A percentile compares a stretch with the other conserved stretches of the same genome.
phyloP scores from a whole-genome alignment of 1,139 yeast genomes.

The Geotrichum restrictum region DNA sequence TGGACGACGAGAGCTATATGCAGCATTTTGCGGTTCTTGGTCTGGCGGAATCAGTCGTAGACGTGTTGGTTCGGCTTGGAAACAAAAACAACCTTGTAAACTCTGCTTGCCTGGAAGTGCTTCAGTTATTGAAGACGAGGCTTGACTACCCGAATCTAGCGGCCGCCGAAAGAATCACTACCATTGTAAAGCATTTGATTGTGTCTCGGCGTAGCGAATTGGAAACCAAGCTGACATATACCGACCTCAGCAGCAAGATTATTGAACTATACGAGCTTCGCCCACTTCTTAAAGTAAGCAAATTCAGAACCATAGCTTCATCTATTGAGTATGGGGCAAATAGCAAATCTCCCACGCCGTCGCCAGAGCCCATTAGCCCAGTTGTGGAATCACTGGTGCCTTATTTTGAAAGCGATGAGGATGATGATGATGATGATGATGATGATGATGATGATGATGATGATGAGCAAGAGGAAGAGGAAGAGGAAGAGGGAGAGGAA shows the following conservation, averaged over 20 bases:
- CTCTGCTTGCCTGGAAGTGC: slow-evolving; percentile 71
- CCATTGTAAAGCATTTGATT: slow-evolving; percentile 13
- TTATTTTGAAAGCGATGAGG: slow-evolving; percentile 17
- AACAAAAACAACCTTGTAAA: slow-evolving; percentile 61
- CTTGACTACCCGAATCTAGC: slow-evolving; percentile 7
- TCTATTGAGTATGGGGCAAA: background rate
- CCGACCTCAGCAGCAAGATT: background rate
- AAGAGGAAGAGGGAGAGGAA: too few species aligned
- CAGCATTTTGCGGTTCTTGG: slow-evolving; percentile 8
- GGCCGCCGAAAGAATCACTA: slow-evolving; percentile 9
- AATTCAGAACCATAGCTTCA: background rate
- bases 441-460: background rate
- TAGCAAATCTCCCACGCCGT: slow-evolving; percentile 14
- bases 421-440: background rate
- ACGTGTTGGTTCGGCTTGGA: slow-evolving; percentile 49
- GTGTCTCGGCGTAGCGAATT: slow-evolving; percentile 4
- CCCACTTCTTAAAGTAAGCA: background rate
- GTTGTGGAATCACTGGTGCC: slow-evolving; percentile 12
- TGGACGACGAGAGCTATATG: slow-evolving; percentile 50
- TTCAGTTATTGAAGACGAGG: slow-evolving; percentile 49
- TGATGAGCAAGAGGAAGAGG: background rate
- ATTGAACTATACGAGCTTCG: slow-evolving; percentile 5
- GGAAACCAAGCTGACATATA: background rate
- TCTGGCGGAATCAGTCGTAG: slow-evolving; percentile 48
- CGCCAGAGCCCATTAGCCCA: slow-evolving; percentile 2